phyloP scores from a whole-genome alignment of 1,284 basidiomycete species.

The Xerocomus tenax region DNA sequence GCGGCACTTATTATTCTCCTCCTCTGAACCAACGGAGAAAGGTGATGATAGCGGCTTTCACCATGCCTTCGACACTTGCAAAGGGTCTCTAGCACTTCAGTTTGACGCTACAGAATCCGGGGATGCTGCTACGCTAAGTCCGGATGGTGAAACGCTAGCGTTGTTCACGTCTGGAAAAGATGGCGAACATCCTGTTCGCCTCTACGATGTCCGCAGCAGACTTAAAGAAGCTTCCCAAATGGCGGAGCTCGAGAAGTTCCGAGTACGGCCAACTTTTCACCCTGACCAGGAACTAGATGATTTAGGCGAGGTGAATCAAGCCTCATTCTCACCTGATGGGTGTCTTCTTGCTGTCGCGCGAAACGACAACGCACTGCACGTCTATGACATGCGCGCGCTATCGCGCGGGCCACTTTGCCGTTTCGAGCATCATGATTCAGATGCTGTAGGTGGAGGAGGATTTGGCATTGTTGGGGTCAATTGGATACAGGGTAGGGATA shows the following conservation, averaged over 20 bases:
- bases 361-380: constrained; percentile 49
- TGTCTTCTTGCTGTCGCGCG: constrained; percentile 52
- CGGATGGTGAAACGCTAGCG: constrained; percentile 39
- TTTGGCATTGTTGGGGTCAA: constrained; percentile 50
- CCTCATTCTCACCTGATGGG: constrained; percentile 53
- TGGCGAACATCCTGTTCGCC: constrained; percentile 35
- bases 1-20: constrained; percentile 44
- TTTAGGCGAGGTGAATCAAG: constrained; percentile 42
- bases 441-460: constrained; percentile 27
- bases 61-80: constrained; percentile 40
- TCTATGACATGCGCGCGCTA: constrained; percentile 57
- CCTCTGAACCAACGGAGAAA: constrained; percentile 42
- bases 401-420: constrained; percentile 38
- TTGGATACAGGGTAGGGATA: constrained; percentile 45
- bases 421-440: constrained; percentile 41
- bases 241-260: constrained; percentile 26
- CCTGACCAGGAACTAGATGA: constrained; percentile 26
- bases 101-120: constrained; percentile 46
- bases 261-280: constrained; percentile 2
- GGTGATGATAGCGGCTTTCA: constrained; percentile 38
- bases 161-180: constrained; percentile 39
- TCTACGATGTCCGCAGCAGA: constrained; percentile 46
- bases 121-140: constrained; percentile 43
- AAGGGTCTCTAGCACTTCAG: constrained; percentile 22
- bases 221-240: constrained; percentile 24